A percentile compares a stretch with the other conserved stretches of the same genome.
phyloP scores from a whole-genome alignment of 371 early-diverging fungal species.

The Mucor piriformis region DNA sequence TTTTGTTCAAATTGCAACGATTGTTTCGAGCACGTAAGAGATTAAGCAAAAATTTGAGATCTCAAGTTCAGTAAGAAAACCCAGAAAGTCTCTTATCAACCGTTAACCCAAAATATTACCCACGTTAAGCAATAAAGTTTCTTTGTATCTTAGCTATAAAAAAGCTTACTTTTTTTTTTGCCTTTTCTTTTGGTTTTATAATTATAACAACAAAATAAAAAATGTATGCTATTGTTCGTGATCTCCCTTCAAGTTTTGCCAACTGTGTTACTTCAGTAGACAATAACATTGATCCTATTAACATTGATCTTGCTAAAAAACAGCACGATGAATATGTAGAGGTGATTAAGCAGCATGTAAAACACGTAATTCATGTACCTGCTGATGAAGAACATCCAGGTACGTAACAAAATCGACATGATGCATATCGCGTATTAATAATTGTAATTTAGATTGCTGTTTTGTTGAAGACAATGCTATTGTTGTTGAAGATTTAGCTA shows the following conservation, averaged over 20 bases:
- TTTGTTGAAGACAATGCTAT: conserved; percentile 46
- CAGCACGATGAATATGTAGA: conserved; percentile 34
- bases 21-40: conserved; percentile 19
- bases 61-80: conserved; percentile 13
- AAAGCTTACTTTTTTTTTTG: no score
- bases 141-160: background rate
- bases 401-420: background rate
- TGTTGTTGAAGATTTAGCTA: conserved; percentile 23
- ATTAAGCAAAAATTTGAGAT: conserved; percentile 15
- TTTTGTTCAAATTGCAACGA: conserved; percentile 9
- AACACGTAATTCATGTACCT: conserved; percentile 21
- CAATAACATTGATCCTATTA: conserved; percentile 21
- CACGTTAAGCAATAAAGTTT: background rate
- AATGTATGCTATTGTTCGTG: conserved; percentile 30
- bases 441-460: conserved; percentile 24
- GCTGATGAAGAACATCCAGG: conserved; percentile 32
- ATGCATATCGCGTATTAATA: background rate
- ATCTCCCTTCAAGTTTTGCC: conserved; percentile 26
- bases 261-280: conserved; percentile 28
- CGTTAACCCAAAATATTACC: background rate
- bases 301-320: conserved; percentile 21
- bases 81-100: background rate
- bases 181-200: background rate
- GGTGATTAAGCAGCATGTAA: conserved; percentile 22
- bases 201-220: background rate